Evolutionary conservation across 441 rosid genomes (phyloP), one percentile per base, ranked within the genome.

Genomic region (Euphorbia schlechtendalii): DNA sequence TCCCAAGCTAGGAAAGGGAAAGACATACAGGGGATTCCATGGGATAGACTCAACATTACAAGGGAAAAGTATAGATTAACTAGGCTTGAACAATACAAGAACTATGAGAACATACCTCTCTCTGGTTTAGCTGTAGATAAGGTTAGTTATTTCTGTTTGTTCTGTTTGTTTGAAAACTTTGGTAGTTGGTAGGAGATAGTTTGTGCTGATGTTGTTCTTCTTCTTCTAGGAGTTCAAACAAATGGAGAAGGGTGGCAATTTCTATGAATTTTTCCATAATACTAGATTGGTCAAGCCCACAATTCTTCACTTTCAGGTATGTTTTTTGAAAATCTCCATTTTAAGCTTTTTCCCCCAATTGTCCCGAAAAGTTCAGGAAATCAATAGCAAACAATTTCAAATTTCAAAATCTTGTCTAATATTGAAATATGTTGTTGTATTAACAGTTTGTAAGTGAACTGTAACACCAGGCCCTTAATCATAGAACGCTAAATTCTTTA

Each of bases 251-350:
- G 97, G 81, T n/a, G 78, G 78, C 64, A 73, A 74, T 43, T 90
- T 76, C 71, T 93, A 83, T 68, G 82, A 81, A 67, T 93, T 90
- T 81, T 81, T 82, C 65, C 82, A 74, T 57, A 93, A 86, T 81
- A 81, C 92, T 52, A 85, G 96, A 88, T 85, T 88, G 24, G 91
- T 93, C 54, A 90, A 92, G 77, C 85, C 98, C 40, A 90, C 95
- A 0, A 88, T 93, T 72, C 93, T 86, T 69, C 98, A 93, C 78
- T 93, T 93, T 77, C 98, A 93, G 94, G 97, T 90, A 63, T 45
- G 80, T n/a, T n/a, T n/a, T n/a, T n/a, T n/a, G n/a, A n/a, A n/a
- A n/a, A n/a, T n/a, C n/a, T n/a, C n/a, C n/a, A n/a, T n/a, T n/a
- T n/a, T n/a, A n/a, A n/a, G n/a, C n/a, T n/a, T n/a, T n/a, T n/a